phyloP scores from a whole-genome alignment of 164 flowering plant genomes.

The Vitis cinerea region DNA sequence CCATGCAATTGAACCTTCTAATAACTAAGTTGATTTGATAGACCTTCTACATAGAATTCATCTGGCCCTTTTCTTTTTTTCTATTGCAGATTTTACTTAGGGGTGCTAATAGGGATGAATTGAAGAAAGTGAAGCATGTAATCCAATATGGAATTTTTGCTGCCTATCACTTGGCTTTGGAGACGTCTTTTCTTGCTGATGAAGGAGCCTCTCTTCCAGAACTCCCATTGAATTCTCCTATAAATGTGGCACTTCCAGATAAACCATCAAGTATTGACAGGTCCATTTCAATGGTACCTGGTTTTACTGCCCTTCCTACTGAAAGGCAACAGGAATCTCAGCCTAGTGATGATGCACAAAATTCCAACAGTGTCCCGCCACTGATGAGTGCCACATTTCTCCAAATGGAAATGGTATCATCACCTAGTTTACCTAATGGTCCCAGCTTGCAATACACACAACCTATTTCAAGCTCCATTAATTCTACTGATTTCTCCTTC shows the following conservation, averaged over 20 bases:
- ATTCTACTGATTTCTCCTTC: constrained; percentile 21
- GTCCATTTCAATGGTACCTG: constrained; percentile 86
- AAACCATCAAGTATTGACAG: constrained; percentile 67
- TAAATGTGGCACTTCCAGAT: constrained; percentile 83
- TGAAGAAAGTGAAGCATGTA: constrained; percentile 96
- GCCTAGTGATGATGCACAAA: constrained; percentile 31
- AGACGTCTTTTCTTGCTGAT: constrained; percentile 98
- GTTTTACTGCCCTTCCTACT: constrained; percentile 45
- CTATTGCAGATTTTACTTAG: constrained; percentile 75
- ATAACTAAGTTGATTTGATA: neutral
- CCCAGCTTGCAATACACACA: constrained; percentile 17
- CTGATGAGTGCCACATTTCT: constrained; percentile 10
- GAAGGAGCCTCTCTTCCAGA: constrained; percentile 97
- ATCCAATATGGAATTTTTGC: constrained; percentile 95
- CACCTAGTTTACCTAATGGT: constrained; percentile 25
- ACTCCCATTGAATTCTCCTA: constrained; percentile 70
- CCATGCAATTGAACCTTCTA: neutral
- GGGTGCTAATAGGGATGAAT: constrained; percentile 87
- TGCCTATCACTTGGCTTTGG: constrained; percentile 96
- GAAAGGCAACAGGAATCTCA: constrained; percentile 39
- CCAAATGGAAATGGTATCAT: constrained; percentile 15
- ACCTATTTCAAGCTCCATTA: constrained; percentile 15
- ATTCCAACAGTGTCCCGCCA: constrained; percentile 31
- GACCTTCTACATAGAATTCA: neutral
- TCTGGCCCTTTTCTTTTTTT: constrained; percentile 3